These are phyloP conservation scores for Colletotrichum gloeosporioides DNA, from an alignment of 2,329 filamentous ascomycete species.

Conservation along the genomic window DNA sequence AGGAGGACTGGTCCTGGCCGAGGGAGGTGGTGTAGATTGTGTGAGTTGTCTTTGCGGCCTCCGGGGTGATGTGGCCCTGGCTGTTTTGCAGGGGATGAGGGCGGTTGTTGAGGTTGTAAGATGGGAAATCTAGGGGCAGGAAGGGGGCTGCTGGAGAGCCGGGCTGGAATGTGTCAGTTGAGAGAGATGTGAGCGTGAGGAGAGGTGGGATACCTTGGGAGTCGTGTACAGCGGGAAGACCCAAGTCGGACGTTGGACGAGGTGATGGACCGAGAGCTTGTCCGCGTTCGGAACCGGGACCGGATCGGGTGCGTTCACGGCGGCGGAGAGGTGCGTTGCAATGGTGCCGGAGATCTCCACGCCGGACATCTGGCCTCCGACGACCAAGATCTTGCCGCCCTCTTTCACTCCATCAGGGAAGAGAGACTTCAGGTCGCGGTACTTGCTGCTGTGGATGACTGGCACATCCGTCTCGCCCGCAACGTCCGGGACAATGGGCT, in stretches of 20 bases:
- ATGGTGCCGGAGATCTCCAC: slow-evolving; percentile 78
- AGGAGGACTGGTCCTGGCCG: slow-evolving; percentile 60
- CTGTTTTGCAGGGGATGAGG: slow-evolving; percentile 64
- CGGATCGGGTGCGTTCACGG: slow-evolving; percentile 55
- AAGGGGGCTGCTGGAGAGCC: slow-evolving; percentile 61
- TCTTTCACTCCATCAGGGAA: slow-evolving; percentile 39
- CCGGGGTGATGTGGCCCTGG: slow-evolving; percentile 67
- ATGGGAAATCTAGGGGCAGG: slow-evolving; percentile 73
- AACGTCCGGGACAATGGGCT: slow-evolving; percentile 56
- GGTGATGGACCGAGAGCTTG: slow-evolving; percentile 68
- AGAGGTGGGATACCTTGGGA: slow-evolving; percentile 45
- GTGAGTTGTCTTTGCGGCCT: slow-evolving; percentile 61
- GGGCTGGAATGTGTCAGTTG: slow-evolving; percentile 42
- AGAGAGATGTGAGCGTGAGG: neutral
- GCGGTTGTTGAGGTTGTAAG: slow-evolving; percentile 73
- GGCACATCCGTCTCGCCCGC: slow-evolving; percentile 43
- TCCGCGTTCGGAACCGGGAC: slow-evolving; percentile 46
- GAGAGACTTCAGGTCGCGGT: slow-evolving; percentile 59
- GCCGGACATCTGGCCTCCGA: slow-evolving; percentile 85
- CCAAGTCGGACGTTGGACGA: slow-evolving; percentile 75
- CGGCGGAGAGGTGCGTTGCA: slow-evolving; percentile 73
- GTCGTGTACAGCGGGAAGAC: slow-evolving; percentile 67
- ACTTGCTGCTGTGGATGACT: slow-evolving; percentile 72
- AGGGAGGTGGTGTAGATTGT: slow-evolving; percentile 51
- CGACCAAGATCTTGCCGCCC: slow-evolving; percentile 70